phyloP scores from a whole-genome alignment of 148 eudicot species.

The Talinum fruticosum region DNA sequence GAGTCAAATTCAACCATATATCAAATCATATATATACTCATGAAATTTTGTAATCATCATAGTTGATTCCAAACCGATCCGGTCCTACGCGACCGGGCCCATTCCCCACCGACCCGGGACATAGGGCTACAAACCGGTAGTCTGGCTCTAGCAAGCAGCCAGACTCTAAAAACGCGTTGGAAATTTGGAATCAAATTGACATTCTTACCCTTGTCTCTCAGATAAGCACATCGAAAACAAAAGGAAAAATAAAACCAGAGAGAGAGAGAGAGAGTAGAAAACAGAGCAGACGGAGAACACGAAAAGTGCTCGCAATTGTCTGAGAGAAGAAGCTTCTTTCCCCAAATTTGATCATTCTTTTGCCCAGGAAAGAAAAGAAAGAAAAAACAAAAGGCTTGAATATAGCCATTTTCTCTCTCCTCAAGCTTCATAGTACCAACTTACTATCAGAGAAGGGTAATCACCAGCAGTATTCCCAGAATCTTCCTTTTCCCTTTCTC shows the following conservation, averaged over 20 bases:
- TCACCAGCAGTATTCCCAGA: not conserved
- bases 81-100: too few relatives aligned
- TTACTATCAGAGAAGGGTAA: not conserved
- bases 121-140: too few relatives aligned
- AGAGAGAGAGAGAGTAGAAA: not conserved
- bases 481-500: not conserved
- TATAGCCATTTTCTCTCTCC: conserved; percentile 4
- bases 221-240: conserved; percentile 1
- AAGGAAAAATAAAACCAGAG: not conserved
- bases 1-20: too few relatives aligned
- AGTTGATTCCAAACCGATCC: too few relatives aligned
- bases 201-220: conserved; percentile 7
- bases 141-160: not conserved
- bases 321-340: conserved; percentile 10
- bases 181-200: conserved; percentile 21
- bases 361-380: too few relatives aligned
- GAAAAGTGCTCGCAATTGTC: conserved; percentile 24
- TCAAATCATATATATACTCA: too few relatives aligned
- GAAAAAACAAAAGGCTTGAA: not conserved
- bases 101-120: too few relatives aligned
- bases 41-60: too few relatives aligned
- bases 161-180: conserved; percentile 25
- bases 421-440: not conserved
- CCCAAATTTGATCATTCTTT: not conserved
- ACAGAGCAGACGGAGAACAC: not conserved